Evolutionary conservation across 1,284 basidiomycete species (phyloP).

Genomic region (Afroboletus lepidellus): DNA sequence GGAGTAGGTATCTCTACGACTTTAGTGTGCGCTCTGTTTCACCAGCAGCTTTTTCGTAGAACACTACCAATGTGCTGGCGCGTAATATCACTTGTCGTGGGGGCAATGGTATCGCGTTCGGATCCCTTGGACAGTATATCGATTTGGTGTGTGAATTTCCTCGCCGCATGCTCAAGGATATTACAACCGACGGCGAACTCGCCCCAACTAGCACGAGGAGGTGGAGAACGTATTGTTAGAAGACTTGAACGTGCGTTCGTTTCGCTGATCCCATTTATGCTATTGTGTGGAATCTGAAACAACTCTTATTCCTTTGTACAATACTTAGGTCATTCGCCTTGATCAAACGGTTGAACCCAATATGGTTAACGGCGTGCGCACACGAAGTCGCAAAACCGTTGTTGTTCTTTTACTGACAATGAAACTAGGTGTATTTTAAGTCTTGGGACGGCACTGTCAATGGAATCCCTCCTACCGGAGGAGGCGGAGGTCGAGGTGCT

Average conservation of each 20-base stretch:
- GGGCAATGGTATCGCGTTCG: constrained; percentile 49
- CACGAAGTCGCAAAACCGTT: background rate
- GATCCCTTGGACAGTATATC: constrained; percentile 25
- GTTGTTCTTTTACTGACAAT: background rate
- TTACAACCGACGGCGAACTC: background rate
- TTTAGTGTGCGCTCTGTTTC: background rate
- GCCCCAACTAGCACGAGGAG: background rate
- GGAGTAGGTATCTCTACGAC: constrained; percentile 41
- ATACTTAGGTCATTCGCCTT: background rate
- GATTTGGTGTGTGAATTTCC: constrained; percentile 17
- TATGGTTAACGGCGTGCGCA: background rate
- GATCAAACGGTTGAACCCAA: background rate
- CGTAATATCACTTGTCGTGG: constrained; percentile 55
- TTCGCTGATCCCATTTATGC: background rate
- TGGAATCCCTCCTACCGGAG: constrained; percentile 29
- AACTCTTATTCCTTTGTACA: background rate
- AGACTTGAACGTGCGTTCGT: background rate
- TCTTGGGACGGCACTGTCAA: constrained; percentile 61
- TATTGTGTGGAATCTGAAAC: constrained; percentile 1
- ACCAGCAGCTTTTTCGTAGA: background rate
- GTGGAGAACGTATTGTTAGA: background rate
- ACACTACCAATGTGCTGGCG: background rate
- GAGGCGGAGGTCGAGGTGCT: background rate
- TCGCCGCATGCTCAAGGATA: background rate
- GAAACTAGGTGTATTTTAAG: constrained; percentile 58